These are phyloP conservation scores for Neurospora sp. DNA, from an alignment of 495 filamentous ascomycete genomes.

Conservation along the genomic window DNA sequence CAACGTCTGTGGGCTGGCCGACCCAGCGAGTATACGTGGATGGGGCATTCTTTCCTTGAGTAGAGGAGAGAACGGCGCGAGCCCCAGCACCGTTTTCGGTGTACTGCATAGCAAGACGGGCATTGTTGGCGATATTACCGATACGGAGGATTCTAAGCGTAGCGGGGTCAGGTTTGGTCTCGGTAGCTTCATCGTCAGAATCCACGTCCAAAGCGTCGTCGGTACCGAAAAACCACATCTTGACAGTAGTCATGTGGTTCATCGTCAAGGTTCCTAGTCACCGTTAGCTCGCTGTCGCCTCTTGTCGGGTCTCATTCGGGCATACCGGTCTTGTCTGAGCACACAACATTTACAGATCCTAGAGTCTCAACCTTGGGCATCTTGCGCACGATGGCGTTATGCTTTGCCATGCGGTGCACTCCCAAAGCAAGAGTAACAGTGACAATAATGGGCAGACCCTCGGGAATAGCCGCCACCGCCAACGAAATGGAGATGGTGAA, in stretches of 20 bases:
- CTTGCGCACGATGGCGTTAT: constrained; percentile 86
- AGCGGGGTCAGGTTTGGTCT: constrained; percentile 55
- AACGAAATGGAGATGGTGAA: constrained; percentile 97
- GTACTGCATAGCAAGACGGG: constrained; percentile 51
- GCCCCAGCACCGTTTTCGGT: constrained; percentile 58
- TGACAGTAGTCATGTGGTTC: constrained; percentile 97
- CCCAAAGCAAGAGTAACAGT: constrained; percentile 92
- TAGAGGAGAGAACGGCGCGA: constrained; percentile 68
- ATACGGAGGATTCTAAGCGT: constrained; percentile 73
- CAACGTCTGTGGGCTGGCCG: constrained; percentile 94
- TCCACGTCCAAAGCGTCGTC: constrained; percentile 62
- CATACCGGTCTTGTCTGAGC: constrained; percentile 88
- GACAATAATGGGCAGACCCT: constrained; percentile 95
- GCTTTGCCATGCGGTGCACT: constrained; percentile 87
- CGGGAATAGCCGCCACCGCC: constrained; percentile 92
- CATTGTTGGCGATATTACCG: constrained; percentile 95
- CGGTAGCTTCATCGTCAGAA: constrained; percentile 51
- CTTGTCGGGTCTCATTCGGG: background rate
- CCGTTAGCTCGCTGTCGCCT: background rate
- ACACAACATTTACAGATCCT: constrained; percentile 97
- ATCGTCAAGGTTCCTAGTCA: constrained; percentile 71
- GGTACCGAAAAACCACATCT: constrained; percentile 86
- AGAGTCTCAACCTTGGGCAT: constrained; percentile 95
- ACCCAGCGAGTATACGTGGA: constrained; percentile 79
- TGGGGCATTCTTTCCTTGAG: constrained; percentile 48